Evolutionary conservation across 2,329 filamentous ascomycete genomes (phyloP).

Genomic region (Raffaelea ambrosiae): DNA sequence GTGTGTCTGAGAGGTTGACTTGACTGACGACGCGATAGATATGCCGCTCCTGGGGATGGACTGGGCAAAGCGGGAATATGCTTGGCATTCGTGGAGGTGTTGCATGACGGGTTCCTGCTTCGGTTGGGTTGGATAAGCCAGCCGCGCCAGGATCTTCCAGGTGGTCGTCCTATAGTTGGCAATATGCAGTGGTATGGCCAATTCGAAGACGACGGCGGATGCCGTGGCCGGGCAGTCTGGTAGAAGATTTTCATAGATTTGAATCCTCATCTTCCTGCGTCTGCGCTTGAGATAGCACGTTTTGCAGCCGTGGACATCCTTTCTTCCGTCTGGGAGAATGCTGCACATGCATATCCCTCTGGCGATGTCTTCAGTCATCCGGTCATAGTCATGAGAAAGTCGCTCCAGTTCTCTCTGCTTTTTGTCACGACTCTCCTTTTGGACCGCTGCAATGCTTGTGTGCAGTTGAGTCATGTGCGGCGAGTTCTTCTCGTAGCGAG

Average conservation of each 20-base stretch:
- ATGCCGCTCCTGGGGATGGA: neutral
- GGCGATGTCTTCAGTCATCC: constrained; percentile 21
- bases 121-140: constrained; percentile 15
- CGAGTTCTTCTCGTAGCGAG: constrained; percentile 32
- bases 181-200: constrained; percentile 24
- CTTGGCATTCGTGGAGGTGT: constrained; percentile 8
- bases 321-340: constrained; percentile 12
- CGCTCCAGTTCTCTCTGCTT: constrained; percentile 27
- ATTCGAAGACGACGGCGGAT: constrained; percentile 31
- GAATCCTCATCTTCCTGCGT: constrained; percentile 24
- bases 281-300: constrained; percentile 25
- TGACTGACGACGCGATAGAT: constrained; percentile 4
- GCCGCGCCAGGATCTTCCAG: constrained; percentile 24
- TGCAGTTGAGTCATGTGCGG: constrained; percentile 13
- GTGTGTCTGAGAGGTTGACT: constrained; percentile 30
- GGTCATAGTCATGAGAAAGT: constrained; percentile 22
- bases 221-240: constrained; percentile 21
- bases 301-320: constrained; percentile 20
- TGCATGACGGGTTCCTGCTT: neutral
- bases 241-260: constrained; percentile 29
- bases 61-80: constrained; percentile 6
- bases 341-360: constrained; percentile 22
- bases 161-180: constrained; percentile 31
- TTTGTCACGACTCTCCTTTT: constrained; percentile 7
- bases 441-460: constrained; percentile 15